phyloP scores from a whole-genome alignment of 345 rosid species.

The Raphanus sativus region DNA sequence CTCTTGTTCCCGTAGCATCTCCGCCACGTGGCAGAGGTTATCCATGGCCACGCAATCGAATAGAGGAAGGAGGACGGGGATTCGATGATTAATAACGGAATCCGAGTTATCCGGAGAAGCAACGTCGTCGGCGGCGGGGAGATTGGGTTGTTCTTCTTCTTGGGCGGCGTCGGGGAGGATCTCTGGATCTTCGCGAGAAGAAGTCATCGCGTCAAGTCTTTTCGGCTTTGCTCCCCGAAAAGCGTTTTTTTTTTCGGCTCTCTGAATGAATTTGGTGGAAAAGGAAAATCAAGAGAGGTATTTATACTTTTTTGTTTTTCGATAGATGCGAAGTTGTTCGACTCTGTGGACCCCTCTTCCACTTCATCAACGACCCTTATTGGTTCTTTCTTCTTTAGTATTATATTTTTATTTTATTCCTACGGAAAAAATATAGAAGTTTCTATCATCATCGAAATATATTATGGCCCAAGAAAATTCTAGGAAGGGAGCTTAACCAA shows the following conservation, averaged over 20 bases:
- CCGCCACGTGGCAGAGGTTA: background rate
- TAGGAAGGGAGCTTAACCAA: too few species aligned
- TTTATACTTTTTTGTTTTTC: conserved; percentile 23
- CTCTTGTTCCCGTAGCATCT: background rate
- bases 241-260: background rate
- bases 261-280: background rate
- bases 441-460: too few species aligned
- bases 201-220: conserved; percentile 1
- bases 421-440: too few species aligned
- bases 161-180: background rate
- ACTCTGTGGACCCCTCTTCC: conserved; percentile 1
- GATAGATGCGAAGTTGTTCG: background rate
- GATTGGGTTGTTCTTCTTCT: background rate
- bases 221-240: background rate
- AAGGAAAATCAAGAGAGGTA: background rate
- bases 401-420: too few species aligned
- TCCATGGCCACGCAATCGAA: background rate
- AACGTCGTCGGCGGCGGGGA: background rate
- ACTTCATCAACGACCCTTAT: background rate
- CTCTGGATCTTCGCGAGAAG: background rate
- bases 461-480: too few species aligned
- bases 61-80: background rate
- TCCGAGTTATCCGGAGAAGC: background rate
- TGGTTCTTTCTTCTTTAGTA: background rate
- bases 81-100: background rate